These are phyloP conservation scores for Geotrichum klebahnii DNA, from an alignment of 1,139 yeast species.

Conservation along the genomic window DNA sequence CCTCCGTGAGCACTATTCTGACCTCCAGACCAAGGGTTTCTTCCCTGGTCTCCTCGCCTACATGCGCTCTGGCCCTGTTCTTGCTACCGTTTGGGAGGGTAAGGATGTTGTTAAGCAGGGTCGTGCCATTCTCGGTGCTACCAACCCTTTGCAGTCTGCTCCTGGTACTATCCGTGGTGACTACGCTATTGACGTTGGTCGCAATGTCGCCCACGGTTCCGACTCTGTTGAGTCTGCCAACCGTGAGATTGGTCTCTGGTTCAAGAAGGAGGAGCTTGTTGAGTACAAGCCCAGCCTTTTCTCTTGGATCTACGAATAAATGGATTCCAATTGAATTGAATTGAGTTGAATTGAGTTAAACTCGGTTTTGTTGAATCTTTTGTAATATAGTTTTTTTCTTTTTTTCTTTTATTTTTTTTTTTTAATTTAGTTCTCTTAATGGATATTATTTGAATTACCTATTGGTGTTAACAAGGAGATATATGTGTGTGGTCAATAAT, in stretches of 20 bases:
- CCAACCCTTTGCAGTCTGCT: constrained; percentile 94
- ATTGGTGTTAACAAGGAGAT: too few species aligned
- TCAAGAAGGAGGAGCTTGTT: constrained; percentile 94
- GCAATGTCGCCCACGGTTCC: constrained; percentile 99
- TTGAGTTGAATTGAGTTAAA: too few species aligned
- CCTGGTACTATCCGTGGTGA: constrained; percentile 99
- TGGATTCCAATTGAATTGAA: too few species aligned
- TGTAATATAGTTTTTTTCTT: too few species aligned
- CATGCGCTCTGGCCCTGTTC: constrained; percentile 98
- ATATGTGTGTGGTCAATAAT: too few species aligned
- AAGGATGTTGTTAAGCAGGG: constrained; percentile 99
- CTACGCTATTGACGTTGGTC: constrained; percentile 79
- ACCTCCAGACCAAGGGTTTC: constrained; percentile 93
- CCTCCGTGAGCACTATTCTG: constrained; percentile 91
- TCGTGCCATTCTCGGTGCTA: constrained; percentile 96
- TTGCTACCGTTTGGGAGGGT: constrained; percentile 99
- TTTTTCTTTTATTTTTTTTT: too few species aligned
- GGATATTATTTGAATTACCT: too few species aligned
- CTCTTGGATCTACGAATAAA: constrained; percentile 92
- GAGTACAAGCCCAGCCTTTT: constrained; percentile 82
- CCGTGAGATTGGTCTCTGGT: constrained; percentile 95
- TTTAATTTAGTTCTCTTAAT: too few species aligned
- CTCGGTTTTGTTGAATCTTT: too few species aligned
- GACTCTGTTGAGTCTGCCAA: constrained; percentile 98
- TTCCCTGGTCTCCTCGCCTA: constrained; percentile 89